These are phyloP conservation scores for Triglochin maritima DNA, from an alignment of 106 monocot species.

Conservation along the genomic window DNA sequence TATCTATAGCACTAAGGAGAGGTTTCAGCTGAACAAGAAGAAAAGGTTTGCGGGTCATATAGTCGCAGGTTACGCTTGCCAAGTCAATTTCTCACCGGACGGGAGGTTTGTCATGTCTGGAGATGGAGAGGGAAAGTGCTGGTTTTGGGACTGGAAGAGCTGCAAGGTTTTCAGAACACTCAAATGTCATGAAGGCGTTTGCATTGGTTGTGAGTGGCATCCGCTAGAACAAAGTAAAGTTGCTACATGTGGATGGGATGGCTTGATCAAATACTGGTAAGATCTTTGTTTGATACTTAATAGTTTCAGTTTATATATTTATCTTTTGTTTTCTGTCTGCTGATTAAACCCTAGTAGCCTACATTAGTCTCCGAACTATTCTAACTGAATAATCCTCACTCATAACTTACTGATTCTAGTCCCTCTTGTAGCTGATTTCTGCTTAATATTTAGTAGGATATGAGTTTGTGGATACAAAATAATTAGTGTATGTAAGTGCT, in stretches of 20 bases:
- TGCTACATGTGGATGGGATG: conserved; percentile 99
- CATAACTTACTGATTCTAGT: too few species aligned
- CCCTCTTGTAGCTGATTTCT: too few species aligned
- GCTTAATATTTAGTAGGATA: too few species aligned
- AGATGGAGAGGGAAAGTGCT: conserved; percentile 92
- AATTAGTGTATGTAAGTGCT: too few species aligned
- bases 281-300: background rate
- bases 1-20: conserved; percentile 95
- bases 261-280: conserved; percentile 94
- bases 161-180: conserved; percentile 87
- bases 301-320: too few species aligned
- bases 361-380: too few species aligned
- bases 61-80: conserved; percentile 90
- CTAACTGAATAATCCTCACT: too few species aligned
- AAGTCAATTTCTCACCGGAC: conserved; percentile 96
- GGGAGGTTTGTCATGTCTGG: conserved; percentile 94
- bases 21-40: conserved; percentile 98
- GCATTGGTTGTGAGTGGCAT: conserved; percentile 96
- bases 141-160: conserved; percentile 99
- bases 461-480: too few species aligned
- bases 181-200: conserved; percentile 82
- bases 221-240: conserved; percentile 95
- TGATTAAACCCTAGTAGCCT: too few species aligned
- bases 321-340: too few species aligned
- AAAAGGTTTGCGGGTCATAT: conserved; percentile 97